These are phyloP conservation scores for Arthrobotrys pseudoclavata DNA, from an alignment of 2,329 filamentous ascomycete genomes.

Conservation along the genomic window DNA sequence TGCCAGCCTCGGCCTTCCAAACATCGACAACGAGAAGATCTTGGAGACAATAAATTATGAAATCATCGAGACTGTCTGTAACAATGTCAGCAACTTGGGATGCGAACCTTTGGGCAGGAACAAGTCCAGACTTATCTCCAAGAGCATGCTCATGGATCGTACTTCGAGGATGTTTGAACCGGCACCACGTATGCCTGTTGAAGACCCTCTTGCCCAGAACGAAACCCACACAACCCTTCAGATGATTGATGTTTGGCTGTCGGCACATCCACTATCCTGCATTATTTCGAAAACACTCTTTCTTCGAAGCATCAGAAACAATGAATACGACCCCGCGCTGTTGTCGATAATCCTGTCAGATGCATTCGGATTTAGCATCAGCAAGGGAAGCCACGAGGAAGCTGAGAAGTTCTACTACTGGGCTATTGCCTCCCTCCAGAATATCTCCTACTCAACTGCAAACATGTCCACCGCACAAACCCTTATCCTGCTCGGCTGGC, in stretches of 20 bases:
- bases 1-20: slow-evolving; percentile 49
- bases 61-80: slow-evolving; percentile 58
- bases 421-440: slow-evolving; percentile 54
- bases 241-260: slow-evolving; percentile 61
- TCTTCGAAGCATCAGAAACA: slow-evolving; percentile 57
- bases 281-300: slow-evolving; percentile 61
- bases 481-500: slow-evolving; percentile 60
- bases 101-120: slow-evolving; percentile 54
- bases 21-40: slow-evolving; percentile 58
- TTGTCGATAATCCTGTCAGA: slow-evolving; percentile 60
- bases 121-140: slow-evolving; percentile 53
- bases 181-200: slow-evolving; percentile 46
- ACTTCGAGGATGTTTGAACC: slow-evolving; percentile 57
- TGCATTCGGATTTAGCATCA: slow-evolving; percentile 55
- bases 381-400: slow-evolving; percentile 48
- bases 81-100: slow-evolving; percentile 58
- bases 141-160: slow-evolving; percentile 58
- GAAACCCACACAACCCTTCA: slow-evolving; percentile 56
- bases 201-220: slow-evolving; percentile 44
- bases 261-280: slow-evolving; percentile 60
- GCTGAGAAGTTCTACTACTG: slow-evolving; percentile 59
- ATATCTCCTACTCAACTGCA: slow-evolving; percentile 46
- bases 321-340: slow-evolving; percentile 54
- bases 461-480: slow-evolving; percentile 60
- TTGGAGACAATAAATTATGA: slow-evolving; percentile 59